Evolutionary conservation across 1,139 yeast species (phyloP).

Genomic region (Dujonia santamariae): DNA sequence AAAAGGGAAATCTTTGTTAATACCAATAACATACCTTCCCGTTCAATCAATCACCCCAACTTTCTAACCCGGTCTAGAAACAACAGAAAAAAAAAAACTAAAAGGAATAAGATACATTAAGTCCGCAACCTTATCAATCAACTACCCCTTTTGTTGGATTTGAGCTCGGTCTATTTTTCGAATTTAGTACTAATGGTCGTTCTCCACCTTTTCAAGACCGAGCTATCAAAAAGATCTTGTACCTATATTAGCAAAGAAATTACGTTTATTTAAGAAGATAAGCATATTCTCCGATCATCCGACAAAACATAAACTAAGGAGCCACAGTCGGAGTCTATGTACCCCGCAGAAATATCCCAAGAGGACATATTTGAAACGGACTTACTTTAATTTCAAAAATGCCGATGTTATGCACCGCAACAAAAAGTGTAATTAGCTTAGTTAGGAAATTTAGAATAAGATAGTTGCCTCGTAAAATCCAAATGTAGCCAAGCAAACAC

Average conservation of each 20-base stretch:
- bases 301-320: neutral
- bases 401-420: neutral
- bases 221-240: too few relatives aligned
- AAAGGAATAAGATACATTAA: too few relatives aligned
- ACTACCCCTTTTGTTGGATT: too few relatives aligned
- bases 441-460: slow-evolving; percentile 1
- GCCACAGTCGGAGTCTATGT: slow-evolving; percentile 3
- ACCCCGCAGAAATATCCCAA: neutral
- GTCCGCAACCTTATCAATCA: too few relatives aligned
- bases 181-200: neutral
- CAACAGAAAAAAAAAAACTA: too few relatives aligned
- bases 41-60: too few relatives aligned
- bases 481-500: too few relatives aligned
- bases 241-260: slow-evolving; percentile 1
- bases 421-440: neutral
- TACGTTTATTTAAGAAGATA: neutral
- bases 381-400: neutral
- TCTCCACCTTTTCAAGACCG: slow-evolving; percentile 5
- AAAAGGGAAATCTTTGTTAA: too few relatives aligned
- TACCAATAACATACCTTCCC: too few relatives aligned
- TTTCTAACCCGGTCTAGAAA: too few relatives aligned
- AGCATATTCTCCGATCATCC: slow-evolving; percentile 2
- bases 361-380: neutral
- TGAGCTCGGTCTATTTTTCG: slow-evolving; percentile 5
- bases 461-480: too few relatives aligned